phyloP scores from a whole-genome alignment of 2,329 filamentous ascomycete species.

The Claviceps arundinis region DNA sequence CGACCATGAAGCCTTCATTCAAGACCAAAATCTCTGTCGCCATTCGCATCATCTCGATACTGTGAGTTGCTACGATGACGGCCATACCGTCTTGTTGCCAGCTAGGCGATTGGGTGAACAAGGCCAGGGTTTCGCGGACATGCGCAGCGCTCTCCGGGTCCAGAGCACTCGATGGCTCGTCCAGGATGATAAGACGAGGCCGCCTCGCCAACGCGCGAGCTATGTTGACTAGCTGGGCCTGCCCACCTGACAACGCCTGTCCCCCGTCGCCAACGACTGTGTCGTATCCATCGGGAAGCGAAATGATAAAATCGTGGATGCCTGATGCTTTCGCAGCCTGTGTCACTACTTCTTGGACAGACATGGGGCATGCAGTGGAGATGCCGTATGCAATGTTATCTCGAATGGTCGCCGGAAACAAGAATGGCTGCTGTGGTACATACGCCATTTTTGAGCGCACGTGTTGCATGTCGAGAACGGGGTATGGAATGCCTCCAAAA shows the following conservation, averaged over 20 bases:
- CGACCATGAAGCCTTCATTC: slow-evolving; percentile 51
- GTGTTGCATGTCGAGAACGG: slow-evolving; percentile 42
- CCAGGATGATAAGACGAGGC: slow-evolving; percentile 63
- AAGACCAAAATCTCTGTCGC: slow-evolving; percentile 63
- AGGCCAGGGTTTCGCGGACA: slow-evolving; percentile 48
- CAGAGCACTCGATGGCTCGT: slow-evolving; percentile 76
- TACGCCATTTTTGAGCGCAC: slow-evolving; percentile 51
- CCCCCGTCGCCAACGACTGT: slow-evolving; percentile 70
- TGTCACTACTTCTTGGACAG: slow-evolving; percentile 30
- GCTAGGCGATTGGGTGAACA: slow-evolving; percentile 28
- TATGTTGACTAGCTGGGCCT: slow-evolving; percentile 70
- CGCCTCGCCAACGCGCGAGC: slow-evolving; percentile 62
- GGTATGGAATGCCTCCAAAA: slow-evolving; percentile 44
- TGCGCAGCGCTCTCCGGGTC: slow-evolving; percentile 54
- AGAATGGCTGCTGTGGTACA: slow-evolving; percentile 56
- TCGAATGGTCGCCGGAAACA: slow-evolving; percentile 66
- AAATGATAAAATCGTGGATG: slow-evolving; percentile 64
- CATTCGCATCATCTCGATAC: slow-evolving; percentile 72
- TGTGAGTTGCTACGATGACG: slow-evolving; percentile 73
- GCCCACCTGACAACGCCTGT: slow-evolving; percentile 61
- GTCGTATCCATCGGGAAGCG: slow-evolving; percentile 44
- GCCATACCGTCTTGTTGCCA: slow-evolving; percentile 34
- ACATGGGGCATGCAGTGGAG: slow-evolving; percentile 35
- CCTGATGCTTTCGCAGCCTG: slow-evolving; percentile 44
- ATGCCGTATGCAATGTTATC: slow-evolving; percentile 79